These are phyloP conservation scores for Agaricus bisporus DNA, from an alignment of 768 basidiomycete genomes.

Conservation along the genomic window DNA sequence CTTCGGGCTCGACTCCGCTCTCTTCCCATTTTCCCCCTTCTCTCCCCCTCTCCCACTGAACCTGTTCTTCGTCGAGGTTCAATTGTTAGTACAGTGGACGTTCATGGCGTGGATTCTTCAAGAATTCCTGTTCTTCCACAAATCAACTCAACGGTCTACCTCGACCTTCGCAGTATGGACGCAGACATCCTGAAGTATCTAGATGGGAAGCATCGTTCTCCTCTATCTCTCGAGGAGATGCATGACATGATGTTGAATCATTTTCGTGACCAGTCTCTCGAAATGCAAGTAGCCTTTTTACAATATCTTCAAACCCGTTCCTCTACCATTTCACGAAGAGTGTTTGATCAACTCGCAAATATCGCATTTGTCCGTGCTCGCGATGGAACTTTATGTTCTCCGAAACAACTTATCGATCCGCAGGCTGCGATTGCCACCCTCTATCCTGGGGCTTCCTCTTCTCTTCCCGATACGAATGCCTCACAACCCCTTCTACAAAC, in stretches of 20 bases:
- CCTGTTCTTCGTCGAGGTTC: background rate
- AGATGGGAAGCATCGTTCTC: conserved; percentile 16
- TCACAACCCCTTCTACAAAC: conserved; percentile 1
- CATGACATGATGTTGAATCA: background rate
- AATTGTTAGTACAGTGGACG: background rate
- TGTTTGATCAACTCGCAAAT: conserved; percentile 19
- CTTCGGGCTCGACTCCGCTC: conserved; percentile 10
- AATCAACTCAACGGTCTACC: background rate
- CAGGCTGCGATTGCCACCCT: conserved; percentile 22
- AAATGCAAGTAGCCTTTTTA: conserved; percentile 5
- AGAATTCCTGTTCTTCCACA: background rate
- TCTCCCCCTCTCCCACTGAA: conserved; percentile 12
- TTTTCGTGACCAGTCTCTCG: conserved; percentile 7
- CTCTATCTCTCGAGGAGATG: conserved; percentile 7
- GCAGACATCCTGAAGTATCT: conserved; percentile 9
- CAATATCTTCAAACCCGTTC: conserved; percentile 16
- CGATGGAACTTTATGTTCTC: conserved; percentile 16
- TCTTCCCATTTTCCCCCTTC: conserved; percentile 25
- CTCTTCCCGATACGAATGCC: conserved; percentile 10
- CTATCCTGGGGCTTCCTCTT: conserved; percentile 15
- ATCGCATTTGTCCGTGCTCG: conserved; percentile 22
- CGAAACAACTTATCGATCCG: conserved; percentile 26
- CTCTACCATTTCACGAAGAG: conserved; percentile 18
- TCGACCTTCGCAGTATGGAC: background rate
- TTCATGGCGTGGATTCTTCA: background rate